phyloP scores from a whole-genome alignment of 805 yeast genomes.

The Saturnispora kantuleensis region DNA sequence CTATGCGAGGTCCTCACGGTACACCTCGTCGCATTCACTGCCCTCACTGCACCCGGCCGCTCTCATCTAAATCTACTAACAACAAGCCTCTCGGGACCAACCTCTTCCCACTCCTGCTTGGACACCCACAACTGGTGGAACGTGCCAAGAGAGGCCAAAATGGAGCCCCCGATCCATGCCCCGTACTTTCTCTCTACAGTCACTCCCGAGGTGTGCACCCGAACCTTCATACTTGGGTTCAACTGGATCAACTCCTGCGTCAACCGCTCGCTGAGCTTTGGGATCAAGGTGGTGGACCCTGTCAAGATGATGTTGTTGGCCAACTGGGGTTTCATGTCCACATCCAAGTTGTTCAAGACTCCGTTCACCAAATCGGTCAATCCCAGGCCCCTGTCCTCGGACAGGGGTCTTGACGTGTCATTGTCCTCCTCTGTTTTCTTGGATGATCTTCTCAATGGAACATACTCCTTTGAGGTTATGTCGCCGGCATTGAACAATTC shows the following conservation, averaged over 20 bases:
- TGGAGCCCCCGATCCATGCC: constrained; percentile 90
- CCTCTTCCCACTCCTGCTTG: constrained; percentile 77
- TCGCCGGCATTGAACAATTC: constrained; percentile 21
- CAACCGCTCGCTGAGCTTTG: constrained; percentile 72
- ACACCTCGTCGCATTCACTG: no score
- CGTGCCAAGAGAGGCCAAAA: constrained; percentile 79
- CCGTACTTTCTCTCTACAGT: constrained; percentile 68
- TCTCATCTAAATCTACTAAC: constrained; percentile 69
- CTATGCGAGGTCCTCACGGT: no score
- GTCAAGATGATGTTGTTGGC: constrained; percentile 85
- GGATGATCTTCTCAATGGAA: constrained; percentile 55
- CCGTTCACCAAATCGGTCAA: constrained; percentile 52
- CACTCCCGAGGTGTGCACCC: constrained; percentile 76
- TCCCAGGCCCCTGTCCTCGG: constrained; percentile 23
- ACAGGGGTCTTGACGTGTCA: constrained; percentile 13
- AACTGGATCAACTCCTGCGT: constrained; percentile 56
- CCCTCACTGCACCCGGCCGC: no score
- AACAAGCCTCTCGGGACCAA: constrained; percentile 72
- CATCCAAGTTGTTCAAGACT: constrained; percentile 53
- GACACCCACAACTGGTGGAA: constrained; percentile 95
- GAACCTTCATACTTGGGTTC: constrained; percentile 78
- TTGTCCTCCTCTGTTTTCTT: constrained; percentile 30
- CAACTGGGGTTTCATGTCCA: constrained; percentile 72
- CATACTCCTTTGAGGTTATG: constrained; percentile 47
- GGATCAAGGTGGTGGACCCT: constrained; percentile 73